Percentiles rank a stretch among this genome's conserved stretches.
Conservation (phyloP, 805 yeast genomes). For the Candida tammaniensis region DNA sequence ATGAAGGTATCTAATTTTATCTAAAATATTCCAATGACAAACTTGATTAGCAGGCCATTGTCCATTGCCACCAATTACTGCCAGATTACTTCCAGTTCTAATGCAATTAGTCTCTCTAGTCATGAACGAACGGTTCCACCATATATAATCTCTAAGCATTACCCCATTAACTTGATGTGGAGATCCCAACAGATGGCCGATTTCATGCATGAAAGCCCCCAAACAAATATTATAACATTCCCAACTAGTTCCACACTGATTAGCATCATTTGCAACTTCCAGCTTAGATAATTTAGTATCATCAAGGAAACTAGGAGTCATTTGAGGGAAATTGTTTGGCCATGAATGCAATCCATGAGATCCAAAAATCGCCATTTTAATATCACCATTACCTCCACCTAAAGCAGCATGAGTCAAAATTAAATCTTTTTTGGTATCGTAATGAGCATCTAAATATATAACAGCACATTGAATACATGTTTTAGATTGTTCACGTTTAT, state of each 20-base stretch:
- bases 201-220: constrained; percentile 95
- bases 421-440: constrained; percentile 59
- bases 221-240: constrained; percentile 81
- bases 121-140: constrained; percentile 77
- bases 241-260: constrained; percentile 85
- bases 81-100: constrained; percentile 50
- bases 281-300: constrained; percentile 55
- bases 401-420: constrained; percentile 89
- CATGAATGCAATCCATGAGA: constrained; percentile 89
- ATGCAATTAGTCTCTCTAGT: constrained; percentile 61
- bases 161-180: constrained; percentile 91
- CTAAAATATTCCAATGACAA: constrained; percentile 87
- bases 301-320: constrained; percentile 69
- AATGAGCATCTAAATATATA: constrained; percentile 78
- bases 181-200: constrained; percentile 87
- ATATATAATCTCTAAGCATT: constrained; percentile 83
- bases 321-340: constrained; percentile 79
- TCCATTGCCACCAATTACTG: constrained; percentile 37
- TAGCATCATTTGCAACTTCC: constrained; percentile 88
- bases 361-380: constrained; percentile 87
- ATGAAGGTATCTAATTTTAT: constrained; percentile 68
- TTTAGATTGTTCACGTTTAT: constrained; percentile 44
- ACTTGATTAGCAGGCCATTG: constrained; percentile 46
- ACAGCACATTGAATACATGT: constrained; percentile 79
- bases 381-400: constrained; percentile 77